Conservation (phyloP, 2,329 filamentous ascomycete species). For the Phialophora expanda region DNA sequence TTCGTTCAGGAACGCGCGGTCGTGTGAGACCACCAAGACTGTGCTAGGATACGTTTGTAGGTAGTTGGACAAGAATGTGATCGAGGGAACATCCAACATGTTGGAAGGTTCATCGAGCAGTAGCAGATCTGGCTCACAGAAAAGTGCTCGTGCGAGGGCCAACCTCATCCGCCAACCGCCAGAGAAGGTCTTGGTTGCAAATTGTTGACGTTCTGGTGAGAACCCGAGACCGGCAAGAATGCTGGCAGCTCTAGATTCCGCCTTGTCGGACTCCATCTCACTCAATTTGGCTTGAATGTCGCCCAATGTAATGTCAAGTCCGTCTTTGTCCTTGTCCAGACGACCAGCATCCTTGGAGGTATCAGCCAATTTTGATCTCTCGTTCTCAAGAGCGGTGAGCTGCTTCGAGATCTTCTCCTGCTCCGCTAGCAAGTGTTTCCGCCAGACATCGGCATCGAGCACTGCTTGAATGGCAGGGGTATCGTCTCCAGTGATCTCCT, state of each 20-base stretch:
- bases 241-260: conserved; percentile 90
- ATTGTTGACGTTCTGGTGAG: conserved; percentile 89
- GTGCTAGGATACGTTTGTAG: conserved; percentile 93
- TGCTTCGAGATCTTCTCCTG: conserved; percentile 83
- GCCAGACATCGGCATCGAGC: conserved; percentile 96
- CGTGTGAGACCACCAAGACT: conserved; percentile 95
- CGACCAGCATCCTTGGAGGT: conserved; percentile 86
- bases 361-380: conserved; percentile 81
- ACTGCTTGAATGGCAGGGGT: conserved; percentile 94
- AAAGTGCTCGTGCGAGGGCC: conserved; percentile 89
- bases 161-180: conserved; percentile 99
- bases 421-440: conserved; percentile 89
- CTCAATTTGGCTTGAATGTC: conserved; percentile 90
- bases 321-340: conserved; percentile 85
- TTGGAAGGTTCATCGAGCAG: conserved; percentile 99
- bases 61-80: conserved; percentile 96
- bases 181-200: conserved; percentile 95
- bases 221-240: conserved; percentile 97
- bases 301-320: conserved; percentile 84
- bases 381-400: conserved; percentile 75
- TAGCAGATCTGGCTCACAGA: conserved; percentile 95
- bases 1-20: conserved; percentile 98
- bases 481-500: conserved; percentile 97
- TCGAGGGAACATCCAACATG: conserved; percentile 99
- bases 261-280: conserved; percentile 99